Conservation (phyloP, 2,329 filamentous ascomycete genomes). For the Phaeoacremonium minimum region DNA sequence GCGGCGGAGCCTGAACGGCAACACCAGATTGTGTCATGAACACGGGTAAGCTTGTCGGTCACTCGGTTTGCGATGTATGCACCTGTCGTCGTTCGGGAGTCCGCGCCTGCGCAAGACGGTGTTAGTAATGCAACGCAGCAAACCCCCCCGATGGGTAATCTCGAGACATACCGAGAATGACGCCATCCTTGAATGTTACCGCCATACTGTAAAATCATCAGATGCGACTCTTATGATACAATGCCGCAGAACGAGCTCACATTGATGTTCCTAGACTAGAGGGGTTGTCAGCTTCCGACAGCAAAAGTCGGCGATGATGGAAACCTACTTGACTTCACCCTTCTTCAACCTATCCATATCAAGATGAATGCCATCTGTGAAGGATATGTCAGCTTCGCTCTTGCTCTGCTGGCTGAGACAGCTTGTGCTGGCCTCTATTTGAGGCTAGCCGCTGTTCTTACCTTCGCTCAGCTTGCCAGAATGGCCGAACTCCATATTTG, state of each 20-base stretch:
- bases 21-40: conserved; percentile 99
- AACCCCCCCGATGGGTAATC: not conserved
- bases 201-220: conserved; percentile 76
- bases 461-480: conserved; percentile 62
- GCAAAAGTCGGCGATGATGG: no score
- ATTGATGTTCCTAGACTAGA: conserved; percentile 92
- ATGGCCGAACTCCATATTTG: conserved; percentile 61
- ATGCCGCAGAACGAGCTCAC: no score
- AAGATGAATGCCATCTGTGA: conserved; percentile 92
- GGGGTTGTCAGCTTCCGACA: conserved; percentile 24
- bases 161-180: conserved; percentile 69
- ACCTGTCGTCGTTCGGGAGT: conserved; percentile 95
- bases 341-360: conserved; percentile 99
- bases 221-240: no score
- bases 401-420: no score
- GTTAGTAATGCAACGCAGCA: conserved; percentile 7
- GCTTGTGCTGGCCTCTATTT: no score
- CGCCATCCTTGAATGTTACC: conserved; percentile 97
- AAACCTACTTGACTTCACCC: conserved; percentile 94
- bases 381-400: conserved; percentile 6
- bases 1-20: conserved; percentile 96
- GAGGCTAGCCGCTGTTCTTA: no score
- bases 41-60: conserved; percentile 97
- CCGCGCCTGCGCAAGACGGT: conserved; percentile 59
- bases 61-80: conserved; percentile 99